Base-by-base conservation (phyloP, 139 green algal species). In the Picochlorum costavermella region DNA sequence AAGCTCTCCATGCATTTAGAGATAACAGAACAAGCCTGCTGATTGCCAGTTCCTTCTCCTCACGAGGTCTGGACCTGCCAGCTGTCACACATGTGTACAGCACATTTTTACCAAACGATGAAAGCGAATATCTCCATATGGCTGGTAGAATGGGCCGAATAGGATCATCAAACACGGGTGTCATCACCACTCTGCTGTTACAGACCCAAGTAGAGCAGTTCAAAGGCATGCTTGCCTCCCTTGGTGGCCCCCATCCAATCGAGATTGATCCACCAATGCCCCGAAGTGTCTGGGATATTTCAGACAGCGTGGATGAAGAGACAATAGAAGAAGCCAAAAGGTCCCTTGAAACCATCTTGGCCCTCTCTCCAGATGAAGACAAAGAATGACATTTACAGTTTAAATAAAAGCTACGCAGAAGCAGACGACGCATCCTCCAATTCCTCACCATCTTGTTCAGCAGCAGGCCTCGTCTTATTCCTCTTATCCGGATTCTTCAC, bases 41-140 rank as follows among this genome's bases (percentile, higher is more conserved):
- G 63, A 56, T 94, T 29, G 72, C 76, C 31, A 94, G 84, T 1
- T 83, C 86, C 1, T 50, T 66, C 13, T 81, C 84, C 0, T 68
- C 81, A 2, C 69, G 89, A 1, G 89, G 89, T 2, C 73, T 96
- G 43, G 89, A 96, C 72, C 69, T 96, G 23, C 89, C 89, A 0
- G 84, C 78, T 2, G 87, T 96, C 2, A 86, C 67, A 53, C 81
- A 92, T 61, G 86, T 96, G 50, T 95, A 94, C 74, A 91, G 80
- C 64, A 51, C 89, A 10, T 81, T 73, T 10, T 50, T 72, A 44
- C 89, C 85, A 13, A 30, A 48, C 12, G 71, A 81, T 48, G 67
- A 74, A 1, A 72, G 67, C 2, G 69, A 88, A 28, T 96, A 96
- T 70, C 68, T 95, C 46, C 89, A 96, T 60, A 61, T 83, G 3